Evolutionary conservation across 805 yeast genomes (phyloP), one percentile per base, ranked within the genome.

Genomic region (Candida michaelii): DNA sequence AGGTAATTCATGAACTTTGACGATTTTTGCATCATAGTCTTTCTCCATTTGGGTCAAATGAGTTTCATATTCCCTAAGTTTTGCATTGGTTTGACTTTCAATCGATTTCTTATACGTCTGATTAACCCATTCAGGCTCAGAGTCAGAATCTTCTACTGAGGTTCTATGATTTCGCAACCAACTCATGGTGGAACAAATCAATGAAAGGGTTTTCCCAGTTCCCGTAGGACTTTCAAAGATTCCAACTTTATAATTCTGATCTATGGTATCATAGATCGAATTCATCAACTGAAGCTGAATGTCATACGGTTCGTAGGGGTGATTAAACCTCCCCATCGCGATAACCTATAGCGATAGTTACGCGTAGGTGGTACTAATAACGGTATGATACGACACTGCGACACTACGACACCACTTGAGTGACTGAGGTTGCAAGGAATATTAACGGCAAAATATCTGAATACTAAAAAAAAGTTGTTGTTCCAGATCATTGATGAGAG

Each of bases 181-280:
- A 0, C 90, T 79, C 76, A 90, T 74, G 0, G 91, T 70, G 0
- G 95, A 79, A 57, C 97, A 91, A 3, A 91, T 85, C 35, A 90
- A 63, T 0, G 96, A 88, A 2, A 91, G 66, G 0, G 97, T 89
- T 61, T 90, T 90, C 2, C 98, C 97, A 1, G 90, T 87, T 5
- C 98, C 98, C 0, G 98, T 90, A 0, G 98, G 98, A 44, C 93
- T 83, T 58, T 90, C 97, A 54, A 90, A 83, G 1, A 90, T 70
- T 0, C 95, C 96, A 2, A 90, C 69, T 56, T 85, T 87, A 53
- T 71, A 76, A 9, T 71, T 68, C 14, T 50, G 50, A 4, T 70
- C 68, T 13, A 90, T 68, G 1, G 86, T 73, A 17, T 76, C 76
- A 52, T 85, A 85, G n/a, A 91, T 73, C 15, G 82, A 76, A 23